A percentile compares a stretch with the other conserved stretches of the same genome.
These are phyloP conservation scores for Phytophthora pinifolia DNA, from an alignment of 352 stramenopile genomes.

Conservation along the genomic window DNA sequence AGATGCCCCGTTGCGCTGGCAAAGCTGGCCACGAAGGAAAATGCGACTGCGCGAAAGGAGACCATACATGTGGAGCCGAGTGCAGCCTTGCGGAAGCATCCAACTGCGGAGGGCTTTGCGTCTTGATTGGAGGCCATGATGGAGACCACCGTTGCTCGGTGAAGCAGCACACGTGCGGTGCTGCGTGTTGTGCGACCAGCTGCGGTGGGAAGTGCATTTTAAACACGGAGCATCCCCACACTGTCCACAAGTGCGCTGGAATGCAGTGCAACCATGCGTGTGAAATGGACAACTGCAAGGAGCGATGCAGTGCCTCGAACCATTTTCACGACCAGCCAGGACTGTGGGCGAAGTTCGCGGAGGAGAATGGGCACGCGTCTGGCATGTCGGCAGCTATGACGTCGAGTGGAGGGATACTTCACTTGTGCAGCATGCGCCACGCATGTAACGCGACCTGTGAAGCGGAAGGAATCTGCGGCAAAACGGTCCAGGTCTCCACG, in stretches of 20 bases:
- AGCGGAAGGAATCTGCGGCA: slow-evolving; percentile 37
- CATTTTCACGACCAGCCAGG: slow-evolving; percentile 42
- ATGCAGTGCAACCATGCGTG: slow-evolving; percentile 36
- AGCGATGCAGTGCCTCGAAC: slow-evolving; percentile 30
- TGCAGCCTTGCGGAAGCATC: slow-evolving; percentile 28
- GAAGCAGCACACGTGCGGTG: slow-evolving; percentile 33
- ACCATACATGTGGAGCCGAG: slow-evolving; percentile 37
- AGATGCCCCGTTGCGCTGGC: slow-evolving; percentile 27
- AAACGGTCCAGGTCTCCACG: slow-evolving; percentile 33
- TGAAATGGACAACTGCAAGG: slow-evolving; percentile 34
- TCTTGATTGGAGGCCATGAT: slow-evolving; percentile 27
- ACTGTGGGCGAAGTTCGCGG: slow-evolving; percentile 18
- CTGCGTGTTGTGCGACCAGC: slow-evolving; percentile 29
- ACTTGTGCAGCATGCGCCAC: slow-evolving; percentile 38
- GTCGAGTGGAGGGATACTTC: slow-evolving; percentile 1
- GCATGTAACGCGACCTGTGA: slow-evolving; percentile 30
- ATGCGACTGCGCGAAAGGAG: slow-evolving; percentile 40
- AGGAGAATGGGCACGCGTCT: slow-evolving; percentile 21
- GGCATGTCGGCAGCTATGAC: neutral
- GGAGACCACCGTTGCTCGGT: slow-evolving; percentile 39
- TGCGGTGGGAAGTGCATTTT: slow-evolving; percentile 38
- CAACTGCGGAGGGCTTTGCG: slow-evolving; percentile 39
- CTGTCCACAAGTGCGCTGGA: slow-evolving; percentile 37
- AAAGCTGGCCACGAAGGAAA: slow-evolving; percentile 38
- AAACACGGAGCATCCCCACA: slow-evolving; percentile 29